These are phyloP conservation scores for Aspergillus latus DNA, from an alignment of 2,329 filamentous ascomycete genomes.

Conservation along the genomic window DNA sequence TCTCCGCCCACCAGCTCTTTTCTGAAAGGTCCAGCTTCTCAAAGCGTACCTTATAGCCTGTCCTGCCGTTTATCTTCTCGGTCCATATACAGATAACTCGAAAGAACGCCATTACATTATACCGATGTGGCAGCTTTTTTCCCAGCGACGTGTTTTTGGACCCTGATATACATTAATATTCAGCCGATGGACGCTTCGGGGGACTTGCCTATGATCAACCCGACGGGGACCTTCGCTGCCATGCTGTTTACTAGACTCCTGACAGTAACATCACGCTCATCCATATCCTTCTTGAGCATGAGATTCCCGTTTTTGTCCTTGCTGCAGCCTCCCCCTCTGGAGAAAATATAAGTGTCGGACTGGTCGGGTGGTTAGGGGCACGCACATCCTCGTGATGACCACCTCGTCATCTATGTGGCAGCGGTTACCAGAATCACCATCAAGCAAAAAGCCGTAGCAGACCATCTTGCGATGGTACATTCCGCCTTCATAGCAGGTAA, in stretches of 20 bases:
- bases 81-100: constrained; percentile 68
- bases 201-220: constrained; percentile 54
- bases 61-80: constrained; percentile 51
- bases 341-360: constrained; percentile 13
- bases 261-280: constrained; percentile 36
- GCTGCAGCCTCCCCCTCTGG: constrained; percentile 55
- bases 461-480: constrained; percentile 53
- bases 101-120: constrained; percentile 68
- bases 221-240: constrained; percentile 50
- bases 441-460: constrained; percentile 60
- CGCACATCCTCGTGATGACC: constrained; percentile 63
- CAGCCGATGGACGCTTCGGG: background rate
- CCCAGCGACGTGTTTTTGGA: constrained; percentile 51
- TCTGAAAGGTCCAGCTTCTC: constrained; percentile 59
- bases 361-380: constrained; percentile 7
- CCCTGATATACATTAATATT: constrained; percentile 39
- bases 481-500: constrained; percentile 60
- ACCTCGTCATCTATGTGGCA: constrained; percentile 62
- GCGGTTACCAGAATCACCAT: constrained; percentile 53
- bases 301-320: constrained; percentile 50
- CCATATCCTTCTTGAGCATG: constrained; percentile 48
- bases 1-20: constrained; percentile 61
- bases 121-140: constrained; percentile 56
- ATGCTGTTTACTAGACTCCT: constrained; percentile 50
- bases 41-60: constrained; percentile 60